A percentile compares a stretch with the other conserved stretches of the same genome.
phyloP scores from a whole-genome alignment of 2,329 filamentous ascomycete species.

The Akanthomyces dipterigenus region DNA sequence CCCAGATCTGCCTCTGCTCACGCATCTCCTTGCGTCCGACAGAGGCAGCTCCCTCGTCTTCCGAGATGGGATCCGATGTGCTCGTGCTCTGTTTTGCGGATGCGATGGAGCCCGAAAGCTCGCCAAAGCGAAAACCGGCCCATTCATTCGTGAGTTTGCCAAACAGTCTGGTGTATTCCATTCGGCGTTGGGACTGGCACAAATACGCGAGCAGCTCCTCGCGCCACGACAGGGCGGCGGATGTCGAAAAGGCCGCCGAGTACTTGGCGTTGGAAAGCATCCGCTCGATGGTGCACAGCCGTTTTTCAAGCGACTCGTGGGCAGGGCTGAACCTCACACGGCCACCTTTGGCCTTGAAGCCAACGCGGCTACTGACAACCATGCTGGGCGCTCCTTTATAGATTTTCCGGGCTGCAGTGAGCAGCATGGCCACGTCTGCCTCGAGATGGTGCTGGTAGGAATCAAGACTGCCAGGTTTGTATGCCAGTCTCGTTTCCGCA shows the following conservation, averaged over 20 bases:
- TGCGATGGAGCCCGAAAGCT: background rate
- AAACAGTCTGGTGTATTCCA: constrained; percentile 7
- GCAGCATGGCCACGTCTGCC: constrained; percentile 1
- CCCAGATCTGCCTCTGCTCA: constrained; percentile 46
- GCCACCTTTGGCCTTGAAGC: background rate
- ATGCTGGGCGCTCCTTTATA: background rate
- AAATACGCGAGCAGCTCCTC: constrained; percentile 9
- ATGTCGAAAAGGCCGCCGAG: constrained; percentile 6
- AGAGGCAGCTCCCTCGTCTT: constrained; percentile 31
- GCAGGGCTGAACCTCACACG: no score
- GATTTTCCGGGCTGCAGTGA: background rate
- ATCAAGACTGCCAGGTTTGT: background rate
- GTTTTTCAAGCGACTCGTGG: background rate
- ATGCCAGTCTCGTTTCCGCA: background rate
- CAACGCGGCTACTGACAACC: background rate
- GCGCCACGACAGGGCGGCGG: constrained; percentile 1
- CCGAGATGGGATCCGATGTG: background rate
- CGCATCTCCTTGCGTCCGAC: constrained; percentile 48
- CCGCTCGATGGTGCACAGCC: constrained; percentile 7
- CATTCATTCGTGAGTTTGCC: constrained; percentile 7
- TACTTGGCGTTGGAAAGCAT: constrained; percentile 11
- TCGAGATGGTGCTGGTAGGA: constrained; percentile 1
- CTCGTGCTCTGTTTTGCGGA: background rate
- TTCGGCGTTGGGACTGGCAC: constrained; percentile 4
- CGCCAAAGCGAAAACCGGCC: constrained; percentile 8